A percentile compares a stretch with the other conserved stretches of the same genome.
Conservation (phyloP, 2,329 filamentous ascomycete species). For the Harringtonia aguacate region DNA sequence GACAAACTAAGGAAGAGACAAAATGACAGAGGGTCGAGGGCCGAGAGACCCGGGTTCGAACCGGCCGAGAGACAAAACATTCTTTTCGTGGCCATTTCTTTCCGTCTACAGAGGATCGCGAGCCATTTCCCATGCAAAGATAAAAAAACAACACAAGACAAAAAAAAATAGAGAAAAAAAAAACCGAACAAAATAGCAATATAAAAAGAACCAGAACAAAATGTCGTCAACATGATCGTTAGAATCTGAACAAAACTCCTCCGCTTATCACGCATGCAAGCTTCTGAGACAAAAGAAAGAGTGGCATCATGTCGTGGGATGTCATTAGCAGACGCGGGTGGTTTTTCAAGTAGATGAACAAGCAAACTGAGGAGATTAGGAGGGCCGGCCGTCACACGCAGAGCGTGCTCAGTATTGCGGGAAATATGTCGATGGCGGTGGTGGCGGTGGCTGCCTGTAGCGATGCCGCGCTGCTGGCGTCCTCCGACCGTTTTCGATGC, state of each 20-base stretch:
- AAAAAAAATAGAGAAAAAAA: background rate
- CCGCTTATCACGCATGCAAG: conserved; percentile 1
- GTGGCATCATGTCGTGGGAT: background rate
- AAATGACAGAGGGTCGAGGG: too few species aligned
- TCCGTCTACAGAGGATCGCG: background rate
- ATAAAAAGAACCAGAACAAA: background rate
- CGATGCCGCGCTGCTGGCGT: conserved; percentile 7
- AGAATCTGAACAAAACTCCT: background rate
- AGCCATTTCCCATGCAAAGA: background rate
- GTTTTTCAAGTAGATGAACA: background rate
- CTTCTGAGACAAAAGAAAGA: background rate
- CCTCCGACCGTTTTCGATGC: conserved; percentile 2
- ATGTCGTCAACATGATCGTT: background rate
- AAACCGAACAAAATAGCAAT: background rate
- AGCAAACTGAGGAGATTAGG: too few species aligned
- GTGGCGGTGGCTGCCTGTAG: conserved; percentile 7
- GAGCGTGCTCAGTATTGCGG: conserved; percentile 3
- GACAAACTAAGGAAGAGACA: too few species aligned
- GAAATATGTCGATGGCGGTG: conserved; percentile 7
- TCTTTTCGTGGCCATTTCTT: too few species aligned
- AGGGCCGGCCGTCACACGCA: too few species aligned
- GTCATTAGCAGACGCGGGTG: background rate
- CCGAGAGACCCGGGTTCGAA: too few species aligned
- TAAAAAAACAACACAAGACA: background rate
- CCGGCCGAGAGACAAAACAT: too few species aligned